Conservation (phyloP, 495 filamentous ascomycete species). For the Xylaria telfairii region DNA sequence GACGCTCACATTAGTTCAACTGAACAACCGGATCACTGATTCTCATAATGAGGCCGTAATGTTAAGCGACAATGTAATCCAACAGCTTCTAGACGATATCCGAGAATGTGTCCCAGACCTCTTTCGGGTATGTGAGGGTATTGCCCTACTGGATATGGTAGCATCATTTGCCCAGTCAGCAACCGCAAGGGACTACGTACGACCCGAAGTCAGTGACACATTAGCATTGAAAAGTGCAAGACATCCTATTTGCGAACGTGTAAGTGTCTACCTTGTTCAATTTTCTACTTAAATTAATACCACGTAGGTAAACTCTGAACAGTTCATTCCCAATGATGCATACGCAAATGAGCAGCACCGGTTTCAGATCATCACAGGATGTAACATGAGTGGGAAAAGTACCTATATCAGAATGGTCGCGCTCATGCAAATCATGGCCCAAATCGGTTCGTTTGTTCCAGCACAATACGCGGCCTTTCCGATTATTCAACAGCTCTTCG, state of each 20-base stretch:
- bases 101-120: conserved; percentile 70
- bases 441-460: conserved; percentile 91
- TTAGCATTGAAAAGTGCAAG: conserved; percentile 81
- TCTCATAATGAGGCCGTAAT: conserved; percentile 80
- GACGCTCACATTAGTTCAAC: conserved; percentile 81
- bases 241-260: conserved; percentile 84
- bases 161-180: conserved; percentile 79
- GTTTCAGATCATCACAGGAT: conserved; percentile 93
- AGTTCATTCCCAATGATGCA: conserved; percentile 87
- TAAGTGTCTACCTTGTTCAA: conserved; percentile 43
- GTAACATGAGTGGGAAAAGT: conserved; percentile 99
- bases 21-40: conserved; percentile 76
- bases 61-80: conserved; percentile 75
- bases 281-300: conserved; percentile 14
- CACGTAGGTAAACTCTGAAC: conserved; percentile 41
- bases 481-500: conserved; percentile 82
- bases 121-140: conserved; percentile 80
- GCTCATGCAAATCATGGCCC: conserved; percentile 87
- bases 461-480: conserved; percentile 83
- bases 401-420: conserved; percentile 91
- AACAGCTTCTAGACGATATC: conserved; percentile 70
- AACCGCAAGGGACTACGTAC: conserved; percentile 77
- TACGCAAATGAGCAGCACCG: conserved; percentile 78
- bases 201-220: conserved; percentile 75
- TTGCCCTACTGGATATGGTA: conserved; percentile 95